Base-by-base conservation (phyloP, 2,329 filamentous ascomycete genomes). In the Fusarium pseudonygamai region DNA sequence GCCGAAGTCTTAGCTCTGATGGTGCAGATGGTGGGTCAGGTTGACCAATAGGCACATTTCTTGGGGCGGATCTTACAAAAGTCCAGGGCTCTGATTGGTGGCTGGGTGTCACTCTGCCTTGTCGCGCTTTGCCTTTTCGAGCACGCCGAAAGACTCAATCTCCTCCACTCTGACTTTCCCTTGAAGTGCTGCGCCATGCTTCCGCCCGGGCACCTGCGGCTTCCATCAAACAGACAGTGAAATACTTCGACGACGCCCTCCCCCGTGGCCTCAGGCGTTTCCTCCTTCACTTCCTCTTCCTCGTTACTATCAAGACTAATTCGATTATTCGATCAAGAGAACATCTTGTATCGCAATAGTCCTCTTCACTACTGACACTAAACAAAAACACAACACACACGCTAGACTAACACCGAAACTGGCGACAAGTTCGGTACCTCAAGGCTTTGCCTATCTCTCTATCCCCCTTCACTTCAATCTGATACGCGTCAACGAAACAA, bases 131-230 rank as follows among this genome's bases (percentile, higher is more conserved):
- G 42, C 83, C 83, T 67, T 61, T 77, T 82, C 75, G 77, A 83
- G 82, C 83, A 84, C 83, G 83, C 83, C 83, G 83, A 84, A 84
- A 78, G 82, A 83, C 80, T 83, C 82, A 81, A 79, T 77, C 74
- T 77, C 64, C 73, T 72, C 71, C 58, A 60, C 73, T 72, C 71
- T 61, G 70, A 75, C 74, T 55, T 75, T 55, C 34, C 50, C 34
- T 37, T 18, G 24, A 22, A 40, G 34, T 40, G 78, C 80, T 80
- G 78, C 77, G 80, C 78, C 79, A 75, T 79, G 75, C 32, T 69
- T 71, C 57, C 67, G 60, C 42, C 67, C 63, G 63, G 60, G 45
- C 64, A 67, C 56, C 60, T 69, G 70, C 63, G 64, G 70, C 69
- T 77, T 78, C 47, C 47, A 50, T 20, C 76, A 76, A 64, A 59